These are phyloP conservation scores for Microbotryum lychnidis-dioicae DNA, from an alignment of 1,284 basidiomycete species.

Conservation along the genomic window DNA sequence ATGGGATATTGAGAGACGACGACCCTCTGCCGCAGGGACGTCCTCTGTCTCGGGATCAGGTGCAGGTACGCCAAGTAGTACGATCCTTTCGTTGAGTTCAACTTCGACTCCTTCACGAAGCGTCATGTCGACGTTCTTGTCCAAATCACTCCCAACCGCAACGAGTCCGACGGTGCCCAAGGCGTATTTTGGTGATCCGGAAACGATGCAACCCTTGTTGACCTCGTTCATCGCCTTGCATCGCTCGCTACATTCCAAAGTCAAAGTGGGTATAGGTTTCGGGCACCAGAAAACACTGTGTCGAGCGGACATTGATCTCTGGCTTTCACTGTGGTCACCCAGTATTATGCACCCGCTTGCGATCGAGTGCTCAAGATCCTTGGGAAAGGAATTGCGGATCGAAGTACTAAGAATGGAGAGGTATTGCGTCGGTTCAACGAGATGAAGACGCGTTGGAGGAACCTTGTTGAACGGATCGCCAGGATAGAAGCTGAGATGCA, in stretches of 20 bases:
- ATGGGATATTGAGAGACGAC: constrained; percentile 1
- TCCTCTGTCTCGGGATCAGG: not conserved
- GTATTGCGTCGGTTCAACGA: constrained; percentile 77
- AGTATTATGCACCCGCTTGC: constrained; percentile 87
- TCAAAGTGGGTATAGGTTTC: not conserved
- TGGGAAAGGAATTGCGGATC: constrained; percentile 80
- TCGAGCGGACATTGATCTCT: not conserved
- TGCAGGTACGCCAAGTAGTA: no score
- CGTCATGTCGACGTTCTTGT: no score
- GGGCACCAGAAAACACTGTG: not conserved
- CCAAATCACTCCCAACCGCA: no score
- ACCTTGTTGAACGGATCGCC: constrained; percentile 43
- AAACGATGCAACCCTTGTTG: constrained; percentile 5
- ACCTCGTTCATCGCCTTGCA: constrained; percentile 7
- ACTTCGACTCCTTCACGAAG: no score
- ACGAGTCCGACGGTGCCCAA: not conserved
- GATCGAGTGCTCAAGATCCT: constrained; percentile 87
- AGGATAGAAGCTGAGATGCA: constrained; percentile 77
- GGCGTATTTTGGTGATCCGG: constrained; percentile 3
- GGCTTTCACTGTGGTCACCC: not conserved
- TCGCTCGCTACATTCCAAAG: constrained; percentile 18
- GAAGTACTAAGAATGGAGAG: constrained; percentile 89
- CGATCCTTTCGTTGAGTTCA: no score
- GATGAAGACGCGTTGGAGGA: constrained; percentile 72
- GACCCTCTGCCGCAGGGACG: not conserved